A percentile compares a stretch with the other conserved stretches of the same genome.
Evolutionary conservation across 306 rosid species (phyloP).

Genomic region (Fagus crenata): DNA sequence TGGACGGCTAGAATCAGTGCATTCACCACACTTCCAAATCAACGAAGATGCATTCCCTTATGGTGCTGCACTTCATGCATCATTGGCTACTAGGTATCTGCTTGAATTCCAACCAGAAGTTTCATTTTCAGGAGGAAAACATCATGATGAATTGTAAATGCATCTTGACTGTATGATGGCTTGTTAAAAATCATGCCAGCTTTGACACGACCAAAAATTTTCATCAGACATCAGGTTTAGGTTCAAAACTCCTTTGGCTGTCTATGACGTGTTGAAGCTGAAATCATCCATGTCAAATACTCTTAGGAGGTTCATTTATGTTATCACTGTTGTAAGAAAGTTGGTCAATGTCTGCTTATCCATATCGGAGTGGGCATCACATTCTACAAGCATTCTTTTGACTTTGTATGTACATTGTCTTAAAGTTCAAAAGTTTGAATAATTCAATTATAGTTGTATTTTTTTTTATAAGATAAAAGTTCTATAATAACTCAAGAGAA

Average conservation of each 20-base stretch:
- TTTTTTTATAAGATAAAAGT: too few species aligned
- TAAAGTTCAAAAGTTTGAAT: neutral
- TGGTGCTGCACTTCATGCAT: slow-evolving; percentile 93
- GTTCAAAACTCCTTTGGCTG: neutral
- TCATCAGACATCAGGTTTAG: neutral
- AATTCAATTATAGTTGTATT: neutral
- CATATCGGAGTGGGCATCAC: neutral
- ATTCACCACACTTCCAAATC: slow-evolving; percentile 62
- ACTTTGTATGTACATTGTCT: neutral
- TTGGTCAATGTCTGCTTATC: neutral
- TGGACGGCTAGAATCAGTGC: slow-evolving; percentile 34
- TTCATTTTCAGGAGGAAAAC: slow-evolving; percentile 25
- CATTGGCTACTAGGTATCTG: slow-evolving; percentile 65
- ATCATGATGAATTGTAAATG: slow-evolving; percentile 54
- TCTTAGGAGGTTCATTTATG: neutral
- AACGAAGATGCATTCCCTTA: slow-evolving; percentile 73
- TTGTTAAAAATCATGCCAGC: too few species aligned
- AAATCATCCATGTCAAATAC: neutral
- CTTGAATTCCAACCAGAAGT: slow-evolving; percentile 36
- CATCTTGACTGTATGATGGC: neutral
- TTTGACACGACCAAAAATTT: neutral
- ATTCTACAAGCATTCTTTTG: slow-evolving; percentile 10
- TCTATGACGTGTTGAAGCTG: neutral
- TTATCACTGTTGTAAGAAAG: neutral
- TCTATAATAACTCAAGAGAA: too few species aligned